phyloP scores from a whole-genome alignment of 2,329 filamentous ascomycete species.

The Didymella arachidicola region DNA sequence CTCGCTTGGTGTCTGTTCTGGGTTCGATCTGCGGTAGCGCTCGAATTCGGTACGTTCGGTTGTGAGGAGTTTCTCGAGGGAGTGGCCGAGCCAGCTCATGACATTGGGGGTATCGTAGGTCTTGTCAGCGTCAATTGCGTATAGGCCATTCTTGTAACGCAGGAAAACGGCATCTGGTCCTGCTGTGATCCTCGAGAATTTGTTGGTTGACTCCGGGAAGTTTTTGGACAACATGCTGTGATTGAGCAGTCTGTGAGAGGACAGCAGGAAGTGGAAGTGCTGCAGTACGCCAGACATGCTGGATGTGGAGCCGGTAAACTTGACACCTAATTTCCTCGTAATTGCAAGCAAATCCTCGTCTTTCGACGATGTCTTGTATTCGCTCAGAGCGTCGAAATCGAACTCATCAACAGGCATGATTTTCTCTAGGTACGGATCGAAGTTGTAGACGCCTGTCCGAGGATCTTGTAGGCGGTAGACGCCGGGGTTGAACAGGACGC shows the following conservation, averaged over 20 bases:
- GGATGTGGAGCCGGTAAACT: constrained; percentile 93
- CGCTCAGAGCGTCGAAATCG: constrained; percentile 84
- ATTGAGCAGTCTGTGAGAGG: constrained; percentile 79
- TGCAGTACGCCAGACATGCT: constrained; percentile 89
- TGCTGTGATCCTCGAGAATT: constrained; percentile 75
- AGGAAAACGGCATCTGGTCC: constrained; percentile 80
- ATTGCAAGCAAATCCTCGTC: constrained; percentile 75
- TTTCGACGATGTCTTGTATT: constrained; percentile 90
- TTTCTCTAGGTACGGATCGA: constrained; percentile 89
- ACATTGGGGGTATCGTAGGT: constrained; percentile 85
- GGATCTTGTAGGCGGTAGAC: constrained; percentile 92
- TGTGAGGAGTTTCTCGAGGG: constrained; percentile 94
- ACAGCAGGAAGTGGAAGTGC: constrained; percentile 93
- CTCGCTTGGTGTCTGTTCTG: constrained; percentile 72
- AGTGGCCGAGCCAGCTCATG: constrained; percentile 90
- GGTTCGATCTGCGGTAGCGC: constrained; percentile 68
- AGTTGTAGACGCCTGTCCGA: constrained; percentile 89
- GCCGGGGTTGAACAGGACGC: constrained; percentile 89
- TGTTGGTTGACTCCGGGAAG: constrained; percentile 67
- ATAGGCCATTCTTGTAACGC: constrained; percentile 81
- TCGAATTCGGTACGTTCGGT: constrained; percentile 83
- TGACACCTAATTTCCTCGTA: constrained; percentile 71
- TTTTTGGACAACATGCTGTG: constrained; percentile 69
- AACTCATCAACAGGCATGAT: constrained; percentile 96
- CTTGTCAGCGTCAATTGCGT: constrained; percentile 97